These are phyloP conservation scores for Calonectria montana DNA, from an alignment of 2,329 filamentous ascomycete species.

Conservation along the genomic window DNA sequence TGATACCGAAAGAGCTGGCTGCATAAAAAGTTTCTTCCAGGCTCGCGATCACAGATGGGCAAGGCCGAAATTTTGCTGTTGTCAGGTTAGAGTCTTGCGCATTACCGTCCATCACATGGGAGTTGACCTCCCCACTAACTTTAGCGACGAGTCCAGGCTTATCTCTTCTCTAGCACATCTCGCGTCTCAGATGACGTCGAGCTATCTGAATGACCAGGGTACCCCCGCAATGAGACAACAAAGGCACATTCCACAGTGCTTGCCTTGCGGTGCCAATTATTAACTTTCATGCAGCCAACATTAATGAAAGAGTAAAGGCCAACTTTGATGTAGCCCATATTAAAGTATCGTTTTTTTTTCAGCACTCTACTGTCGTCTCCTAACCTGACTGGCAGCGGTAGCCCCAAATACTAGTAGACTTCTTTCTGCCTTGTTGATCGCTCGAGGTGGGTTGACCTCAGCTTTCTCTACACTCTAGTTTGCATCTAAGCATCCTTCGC, in stretches of 20 bases:
- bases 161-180: constrained; percentile 14
- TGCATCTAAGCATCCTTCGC: neutral
- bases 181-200: constrained; percentile 37
- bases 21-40: constrained; percentile 3
- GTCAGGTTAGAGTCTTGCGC: neutral
- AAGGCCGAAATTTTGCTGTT: constrained; percentile 10
- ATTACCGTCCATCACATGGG: neutral
- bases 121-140: neutral
- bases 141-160: neutral
- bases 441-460: neutral
- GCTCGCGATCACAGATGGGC: neutral
- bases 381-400: neutral
- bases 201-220: neutral
- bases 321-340: neutral
- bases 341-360: neutral
- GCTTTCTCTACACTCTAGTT: neutral
- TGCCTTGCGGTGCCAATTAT: too few species aligned
- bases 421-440: neutral
- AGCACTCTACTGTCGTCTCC: neutral
- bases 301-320: neutral
- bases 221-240: neutral
- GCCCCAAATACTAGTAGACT: neutral
- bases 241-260: neutral
- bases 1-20: neutral
- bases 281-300: neutral